phyloP scores from a whole-genome alignment of 352 stramenopile species.

The Paralagenidium karlingii region DNA sequence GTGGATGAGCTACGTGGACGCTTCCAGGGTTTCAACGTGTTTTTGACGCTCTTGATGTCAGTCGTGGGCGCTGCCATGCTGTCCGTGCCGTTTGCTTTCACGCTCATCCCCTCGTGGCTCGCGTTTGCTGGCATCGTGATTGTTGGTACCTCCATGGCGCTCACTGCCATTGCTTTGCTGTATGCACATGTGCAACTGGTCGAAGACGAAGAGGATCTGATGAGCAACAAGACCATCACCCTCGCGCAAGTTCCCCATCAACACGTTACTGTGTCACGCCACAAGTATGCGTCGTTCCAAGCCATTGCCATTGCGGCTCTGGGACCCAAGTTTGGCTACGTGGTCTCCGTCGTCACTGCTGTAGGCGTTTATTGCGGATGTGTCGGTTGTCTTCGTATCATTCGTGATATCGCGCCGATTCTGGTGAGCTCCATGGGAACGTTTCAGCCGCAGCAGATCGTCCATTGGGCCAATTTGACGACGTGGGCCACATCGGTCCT shows the following conservation, averaged over 20 bases:
- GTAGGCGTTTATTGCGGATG: conserved; percentile 58
- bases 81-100: conserved; percentile 57
- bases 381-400: conserved; percentile 56
- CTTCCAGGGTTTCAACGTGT: conserved; percentile 43
- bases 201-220: conserved; percentile 20
- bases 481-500: conserved; percentile 32
- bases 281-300: conserved; percentile 55
- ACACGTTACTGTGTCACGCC: conserved; percentile 2
- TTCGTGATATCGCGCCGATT: conserved; percentile 56
- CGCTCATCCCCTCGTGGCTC: conserved; percentile 24
- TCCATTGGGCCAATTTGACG: too few species aligned
- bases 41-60: conserved; percentile 67
- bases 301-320: conserved; percentile 39
- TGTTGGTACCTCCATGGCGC: conserved; percentile 38
- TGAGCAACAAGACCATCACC: conserved; percentile 20
- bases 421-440: conserved; percentile 17
- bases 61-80: conserved; percentile 62
- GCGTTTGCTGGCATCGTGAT: conserved; percentile 25
- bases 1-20: too few species aligned
- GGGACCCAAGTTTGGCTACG: conserved; percentile 32
- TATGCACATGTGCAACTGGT: conserved; percentile 40
- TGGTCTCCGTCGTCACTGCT: conserved; percentile 51
- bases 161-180: conserved; percentile 43
- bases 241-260: conserved; percentile 6
- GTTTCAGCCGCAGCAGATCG: conserved; percentile 5